phyloP scores from a whole-genome alignment of 345 rosid genomes.

The Salix purpurea region DNA sequence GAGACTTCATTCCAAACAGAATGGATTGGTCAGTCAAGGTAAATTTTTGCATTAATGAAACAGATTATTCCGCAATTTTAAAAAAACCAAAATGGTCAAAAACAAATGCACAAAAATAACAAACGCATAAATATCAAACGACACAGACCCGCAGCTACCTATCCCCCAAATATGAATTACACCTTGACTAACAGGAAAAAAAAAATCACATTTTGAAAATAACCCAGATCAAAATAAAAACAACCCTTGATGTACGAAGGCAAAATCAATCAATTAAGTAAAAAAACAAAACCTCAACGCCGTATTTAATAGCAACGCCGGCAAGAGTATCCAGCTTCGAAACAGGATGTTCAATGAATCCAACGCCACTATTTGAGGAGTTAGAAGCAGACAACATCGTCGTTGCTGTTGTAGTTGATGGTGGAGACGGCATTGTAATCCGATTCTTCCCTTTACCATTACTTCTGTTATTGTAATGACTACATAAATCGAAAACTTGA shows the following conservation, averaged over 20 bases:
- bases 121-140: background rate
- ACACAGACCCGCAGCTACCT: background rate
- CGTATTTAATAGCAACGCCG: constrained; percentile 36
- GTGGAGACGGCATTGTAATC: background rate
- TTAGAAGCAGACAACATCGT: background rate
- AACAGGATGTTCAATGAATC: constrained; percentile 22
- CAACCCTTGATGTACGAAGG: background rate
- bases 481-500: background rate
- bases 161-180: background rate
- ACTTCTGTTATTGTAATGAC: background rate
- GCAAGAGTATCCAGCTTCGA: constrained; percentile 31
- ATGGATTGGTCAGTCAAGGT: background rate
- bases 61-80: background rate
- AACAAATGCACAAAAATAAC: background rate
- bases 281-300: constrained; percentile 23
- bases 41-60: background rate
- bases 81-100: background rate
- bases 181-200: too few relatives aligned
- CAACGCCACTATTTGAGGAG: background rate
- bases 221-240: background rate
- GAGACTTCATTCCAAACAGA: background rate
- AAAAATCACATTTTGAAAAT: background rate
- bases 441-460: background rate
- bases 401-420: background rate
- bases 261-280: background rate